Conservation (phyloP, 306 rosid species). For the Fragaria nilgerrensis region DNA sequence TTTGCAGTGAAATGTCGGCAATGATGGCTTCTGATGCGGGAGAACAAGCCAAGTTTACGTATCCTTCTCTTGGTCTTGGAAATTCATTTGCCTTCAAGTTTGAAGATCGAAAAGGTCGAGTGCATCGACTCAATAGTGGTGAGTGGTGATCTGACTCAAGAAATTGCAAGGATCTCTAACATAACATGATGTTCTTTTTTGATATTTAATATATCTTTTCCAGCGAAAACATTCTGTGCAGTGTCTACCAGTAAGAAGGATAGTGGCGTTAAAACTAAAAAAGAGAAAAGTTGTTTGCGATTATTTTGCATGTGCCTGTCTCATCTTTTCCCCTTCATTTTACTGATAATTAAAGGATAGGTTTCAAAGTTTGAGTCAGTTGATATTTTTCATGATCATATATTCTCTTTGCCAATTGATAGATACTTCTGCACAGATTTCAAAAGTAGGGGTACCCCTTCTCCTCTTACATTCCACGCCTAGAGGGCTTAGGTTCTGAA, state of each 20-base stretch:
- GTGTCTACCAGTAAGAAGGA: not conserved
- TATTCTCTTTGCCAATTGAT: not conserved
- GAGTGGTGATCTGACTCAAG: slow-evolving; percentile 34
- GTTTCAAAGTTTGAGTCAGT: not conserved
- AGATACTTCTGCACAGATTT: not conserved
- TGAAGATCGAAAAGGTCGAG: slow-evolving; percentile 73
- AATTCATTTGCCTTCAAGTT: slow-evolving; percentile 79
- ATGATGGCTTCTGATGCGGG: slow-evolving; percentile 65
- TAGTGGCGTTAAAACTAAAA: not conserved
- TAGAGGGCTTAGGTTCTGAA: not conserved
- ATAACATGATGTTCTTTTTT: not conserved
- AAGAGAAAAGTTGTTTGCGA: not conserved
- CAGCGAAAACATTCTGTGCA: not conserved
- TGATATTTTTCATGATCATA: not conserved
- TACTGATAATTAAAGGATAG: not conserved
- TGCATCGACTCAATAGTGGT: slow-evolving; percentile 83
- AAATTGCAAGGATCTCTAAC: slow-evolving; percentile 9
- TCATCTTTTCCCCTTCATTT: not conserved
- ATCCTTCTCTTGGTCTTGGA: slow-evolving; percentile 62
- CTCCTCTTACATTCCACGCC: not conserved
- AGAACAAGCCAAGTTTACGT: slow-evolving; percentile 42
- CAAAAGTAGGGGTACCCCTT: not conserved
- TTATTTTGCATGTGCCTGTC: not conserved
- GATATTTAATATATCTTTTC: not conserved
- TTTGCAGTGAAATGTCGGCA: slow-evolving; percentile 77